phyloP scores from a whole-genome alignment of 2,329 filamentous ascomycete species.

The Aspergillus pseudonomiae region DNA sequence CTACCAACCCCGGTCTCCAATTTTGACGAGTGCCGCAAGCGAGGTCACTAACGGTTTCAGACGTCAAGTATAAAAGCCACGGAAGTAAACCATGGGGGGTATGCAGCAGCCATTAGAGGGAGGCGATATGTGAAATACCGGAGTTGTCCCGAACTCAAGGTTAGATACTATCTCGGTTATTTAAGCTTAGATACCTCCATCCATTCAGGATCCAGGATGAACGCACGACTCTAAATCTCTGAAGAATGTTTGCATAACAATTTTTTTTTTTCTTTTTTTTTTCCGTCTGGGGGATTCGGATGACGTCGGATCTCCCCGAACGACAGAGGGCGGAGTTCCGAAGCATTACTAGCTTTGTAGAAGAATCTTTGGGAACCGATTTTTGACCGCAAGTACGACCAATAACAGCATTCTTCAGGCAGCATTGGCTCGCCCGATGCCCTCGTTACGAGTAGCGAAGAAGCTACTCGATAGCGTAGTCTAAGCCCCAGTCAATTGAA shows the following conservation, averaged over 20 bases:
- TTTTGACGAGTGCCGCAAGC: no score
- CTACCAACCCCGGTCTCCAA: no score
- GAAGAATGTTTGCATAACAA: conserved; percentile 58
- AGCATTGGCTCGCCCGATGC: no score
- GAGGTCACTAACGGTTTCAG: no score
- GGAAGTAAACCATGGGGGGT: no score
- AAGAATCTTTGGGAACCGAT: not conserved
- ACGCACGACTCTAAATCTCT: conserved; percentile 66
- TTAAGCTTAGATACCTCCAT: conserved; percentile 48
- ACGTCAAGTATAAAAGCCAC: no score
- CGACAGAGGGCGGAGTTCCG: not conserved
- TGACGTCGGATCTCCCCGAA: not conserved
- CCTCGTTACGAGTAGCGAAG: not conserved
- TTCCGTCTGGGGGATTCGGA: not conserved
- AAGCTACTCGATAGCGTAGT: not conserved
- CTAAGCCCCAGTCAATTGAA: not conserved
- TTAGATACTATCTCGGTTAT: conserved; percentile 28
- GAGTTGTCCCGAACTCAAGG: no score
- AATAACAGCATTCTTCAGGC: not conserved
- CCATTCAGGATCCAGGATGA: conserved; percentile 64
- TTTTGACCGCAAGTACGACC: not conserved
- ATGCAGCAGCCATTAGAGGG: no score
- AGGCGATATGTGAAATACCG: no score
- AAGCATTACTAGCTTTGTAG: not conserved
- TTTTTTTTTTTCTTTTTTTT: no score